A percentile compares a stretch with the other conserved stretches of the same genome.
phyloP scores from a whole-genome alignment of 2,329 filamentous ascomycete genomes.

The Botrytis galanthina region DNA sequence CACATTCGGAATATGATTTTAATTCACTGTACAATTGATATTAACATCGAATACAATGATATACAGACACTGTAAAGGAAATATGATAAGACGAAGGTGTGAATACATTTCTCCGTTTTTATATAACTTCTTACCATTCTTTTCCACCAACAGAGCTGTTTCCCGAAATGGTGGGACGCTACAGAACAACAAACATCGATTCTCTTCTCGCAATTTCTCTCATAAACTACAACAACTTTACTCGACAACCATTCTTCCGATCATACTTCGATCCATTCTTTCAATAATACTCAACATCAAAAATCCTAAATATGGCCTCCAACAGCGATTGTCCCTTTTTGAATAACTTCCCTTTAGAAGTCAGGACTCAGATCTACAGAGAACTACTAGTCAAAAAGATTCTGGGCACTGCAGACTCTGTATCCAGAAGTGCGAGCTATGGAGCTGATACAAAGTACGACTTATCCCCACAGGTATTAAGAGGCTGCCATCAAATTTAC shows the following conservation, averaged over 20 bases:
- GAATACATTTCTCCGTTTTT: background rate
- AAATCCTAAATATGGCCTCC: background rate
- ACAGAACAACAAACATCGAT: background rate
- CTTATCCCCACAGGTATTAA: conserved; percentile 24
- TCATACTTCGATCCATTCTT: background rate
- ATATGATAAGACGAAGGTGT: background rate
- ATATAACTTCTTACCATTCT: background rate
- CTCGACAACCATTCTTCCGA: background rate
- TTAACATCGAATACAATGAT: background rate
- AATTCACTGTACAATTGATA: background rate
- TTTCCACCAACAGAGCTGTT: background rate
- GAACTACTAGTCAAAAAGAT: conserved; percentile 21
- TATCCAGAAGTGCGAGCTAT: background rate
- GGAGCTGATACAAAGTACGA: conserved; percentile 3
- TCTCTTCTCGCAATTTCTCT: background rate
- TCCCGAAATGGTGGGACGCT: background rate
- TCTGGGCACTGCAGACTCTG: background rate
- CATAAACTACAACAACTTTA: background rate
- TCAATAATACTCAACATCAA: background rate
- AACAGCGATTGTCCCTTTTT: background rate
- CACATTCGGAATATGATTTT: background rate
- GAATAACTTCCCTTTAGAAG: conserved; percentile 41
- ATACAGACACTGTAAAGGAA: rapidly evolving
- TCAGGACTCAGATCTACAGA: conserved; percentile 53
- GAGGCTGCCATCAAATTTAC: conserved; percentile 13